Base-by-base conservation (phyloP, 2,329 filamentous ascomycete species). In the Talaromyces sp. region DNA sequence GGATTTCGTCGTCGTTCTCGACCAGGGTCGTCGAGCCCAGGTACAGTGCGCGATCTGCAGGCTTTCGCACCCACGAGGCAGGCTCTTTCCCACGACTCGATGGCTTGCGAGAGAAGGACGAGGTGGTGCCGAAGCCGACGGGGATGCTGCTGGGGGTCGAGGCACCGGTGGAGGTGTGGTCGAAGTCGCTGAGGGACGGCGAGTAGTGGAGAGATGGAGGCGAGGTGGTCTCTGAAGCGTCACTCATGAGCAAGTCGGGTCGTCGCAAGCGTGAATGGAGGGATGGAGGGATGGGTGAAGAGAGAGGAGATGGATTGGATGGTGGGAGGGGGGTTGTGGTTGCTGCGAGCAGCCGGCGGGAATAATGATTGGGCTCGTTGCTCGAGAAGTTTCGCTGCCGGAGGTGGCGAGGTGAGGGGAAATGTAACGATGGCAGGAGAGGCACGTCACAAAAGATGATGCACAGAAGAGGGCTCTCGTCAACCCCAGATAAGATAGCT, bases 131-230 rank as follows among this genome's bases (percentile, higher is more conserved):
- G 72, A 78, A 74, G 64, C 76, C 79, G 70, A 82, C 73, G 63
- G 82, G 82, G 58, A 80, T 82, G 70, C 76, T 78, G 66, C 77
- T 71, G 57, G 77, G 74, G 58, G 77, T 78, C 55, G 75, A 75
- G 65, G 82, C 81, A 71, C 80, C 77, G 62, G 81, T 82, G 59
- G 80, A 83, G 67, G 77, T 75, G 69, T 78, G 79, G 72, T 78
- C 77, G 64, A 69, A 73, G 69, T 80, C 77, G 73, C 78, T 79
- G 66, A 72, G 68, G 63, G 73, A 73, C 62, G 81, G 80, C 69
- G 82, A 84, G 75, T 80, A 76, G 70, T 78, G 79, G 71, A 81
- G 77, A 68, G 78, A 75, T 65, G 79, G 81, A 69, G 81, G 78
- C 69, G 80, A 79, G 68, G 80, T 80, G 63, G 72, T 77, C 65